Evolutionary conservation across 306 rosid genomes (phyloP), one percentile per base, ranked within the genome.

Genomic region (Carpinus fangiana): DNA sequence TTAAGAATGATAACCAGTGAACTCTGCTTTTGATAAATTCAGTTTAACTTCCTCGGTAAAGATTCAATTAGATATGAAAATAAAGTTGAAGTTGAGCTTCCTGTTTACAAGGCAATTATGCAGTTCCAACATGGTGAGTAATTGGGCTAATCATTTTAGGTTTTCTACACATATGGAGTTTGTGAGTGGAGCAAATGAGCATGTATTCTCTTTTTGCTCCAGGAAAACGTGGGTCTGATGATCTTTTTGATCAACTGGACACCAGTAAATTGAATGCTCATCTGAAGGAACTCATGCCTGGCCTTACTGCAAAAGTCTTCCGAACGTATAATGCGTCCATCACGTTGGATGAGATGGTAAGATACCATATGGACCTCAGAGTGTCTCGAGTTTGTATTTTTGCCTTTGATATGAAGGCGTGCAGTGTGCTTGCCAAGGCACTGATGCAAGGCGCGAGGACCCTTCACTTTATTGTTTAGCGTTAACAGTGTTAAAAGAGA

Each of bases 1-100:
- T 53, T 70, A 64, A 73, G 66, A 67, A 66, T 64, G 46, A 78
- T 77, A 65, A 87, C 56, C 20, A 18, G 47, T 79, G 46, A 82
- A 75, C 72, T 71, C 50, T 79, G 20, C 31, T 81, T 73, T 78
- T 89, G 74, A 72, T 71, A 51, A 77, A 69, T 82, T 82, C 94
- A 96, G 99, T 93, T 96, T 78, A 93, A 90, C 91, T 96, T 96
- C 88, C 99, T 96, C 48, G 99, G 99, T 93, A 96, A 96, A 84
- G 99, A 96, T 89, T 96, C 99, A 70, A 96, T 96, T 86, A 91
- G 78, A 88, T 93, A 96, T 76, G 99, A 96, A 82, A 96, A 93
- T 78, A 87, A 87, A 2, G 98, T 93, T 74, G 96, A 90, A 82
- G 98, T 96, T 65, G 98, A 96, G 86, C 90, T 84, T 78, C 93